Percentiles rank a stretch among this genome's conserved stretches.
phyloP scores from a whole-genome alignment of 148 eudicot species.

The Rhododendron henanense region DNA sequence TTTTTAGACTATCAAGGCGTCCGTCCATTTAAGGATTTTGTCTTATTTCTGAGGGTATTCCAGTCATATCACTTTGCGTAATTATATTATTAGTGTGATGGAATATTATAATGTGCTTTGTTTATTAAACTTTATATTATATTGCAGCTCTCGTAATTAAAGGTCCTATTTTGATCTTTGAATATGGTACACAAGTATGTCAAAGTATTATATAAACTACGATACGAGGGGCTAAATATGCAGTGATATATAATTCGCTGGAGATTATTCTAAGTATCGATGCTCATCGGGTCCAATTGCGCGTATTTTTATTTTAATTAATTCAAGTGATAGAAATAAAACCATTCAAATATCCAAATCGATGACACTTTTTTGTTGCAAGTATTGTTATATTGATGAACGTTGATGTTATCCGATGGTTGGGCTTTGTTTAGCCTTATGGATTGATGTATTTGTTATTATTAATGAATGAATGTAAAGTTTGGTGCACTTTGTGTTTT shows the following conservation, averaged over 20 bases:
- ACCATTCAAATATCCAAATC: not conserved
- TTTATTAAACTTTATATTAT: not conserved
- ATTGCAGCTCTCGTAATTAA: not conserved
- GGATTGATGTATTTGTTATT: too few relatives aligned
- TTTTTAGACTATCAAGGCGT: not conserved
- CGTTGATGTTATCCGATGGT: too few relatives aligned
- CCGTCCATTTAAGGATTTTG: not conserved
- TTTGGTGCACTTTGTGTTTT: too few relatives aligned
- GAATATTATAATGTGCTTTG: not conserved
- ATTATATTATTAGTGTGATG: not conserved
- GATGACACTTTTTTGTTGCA: not conserved
- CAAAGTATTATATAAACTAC: too few relatives aligned
- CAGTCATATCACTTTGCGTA: not conserved
- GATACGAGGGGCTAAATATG: not conserved
- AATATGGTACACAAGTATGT: not conserved
- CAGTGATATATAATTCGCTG: not conserved
- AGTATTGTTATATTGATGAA: too few relatives aligned
- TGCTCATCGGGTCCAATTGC: not conserved
- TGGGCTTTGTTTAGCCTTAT: too few relatives aligned
- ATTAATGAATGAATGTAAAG: too few relatives aligned
- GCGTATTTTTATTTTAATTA: too few relatives aligned
- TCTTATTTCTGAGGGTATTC: not conserved
- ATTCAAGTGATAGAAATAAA: not conserved
- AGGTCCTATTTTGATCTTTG: not conserved
- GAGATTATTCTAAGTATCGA: too few relatives aligned